A percentile compares a stretch with the other conserved stretches of the same genome.
Evolutionary conservation across 1,284 basidiomycete genomes (phyloP).

Genomic region (Cutaneotrichosporon cavernicola): DNA sequence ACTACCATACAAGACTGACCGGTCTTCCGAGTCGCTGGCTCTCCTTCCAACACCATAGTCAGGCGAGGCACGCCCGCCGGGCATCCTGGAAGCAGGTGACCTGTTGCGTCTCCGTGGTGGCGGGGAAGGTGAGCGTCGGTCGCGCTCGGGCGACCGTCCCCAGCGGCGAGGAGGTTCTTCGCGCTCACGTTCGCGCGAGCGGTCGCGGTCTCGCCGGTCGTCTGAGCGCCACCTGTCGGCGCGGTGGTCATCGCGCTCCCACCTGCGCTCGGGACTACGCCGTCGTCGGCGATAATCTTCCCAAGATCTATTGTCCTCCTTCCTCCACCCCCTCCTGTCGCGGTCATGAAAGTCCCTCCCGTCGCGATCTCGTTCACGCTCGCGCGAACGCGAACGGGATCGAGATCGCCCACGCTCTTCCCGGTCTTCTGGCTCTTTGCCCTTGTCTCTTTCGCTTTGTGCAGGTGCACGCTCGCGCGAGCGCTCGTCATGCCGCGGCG

Average conservation of each 20-base stretch:
- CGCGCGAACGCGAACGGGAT: background rate
- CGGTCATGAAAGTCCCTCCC: constrained; percentile 8
- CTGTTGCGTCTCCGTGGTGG: background rate
- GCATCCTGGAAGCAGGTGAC: background rate
- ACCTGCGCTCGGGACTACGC: constrained; percentile 1
- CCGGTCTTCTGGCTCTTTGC: constrained; percentile 1
- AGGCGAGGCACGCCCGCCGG: constrained; percentile 7
- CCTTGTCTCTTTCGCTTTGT: background rate
- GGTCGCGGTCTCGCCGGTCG: background rate
- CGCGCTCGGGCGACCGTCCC: background rate
- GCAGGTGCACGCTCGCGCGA: constrained; percentile 5
- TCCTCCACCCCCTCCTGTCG: constrained; percentile 8
- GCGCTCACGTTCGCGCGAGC: background rate
- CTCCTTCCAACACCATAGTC: constrained; percentile 5
- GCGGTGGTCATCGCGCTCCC: constrained; percentile 10
- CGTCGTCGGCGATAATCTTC: constrained; percentile 15
- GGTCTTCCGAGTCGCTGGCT: constrained; percentile 16
- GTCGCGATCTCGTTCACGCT: background rate
- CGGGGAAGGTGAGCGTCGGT: constrained; percentile 10
- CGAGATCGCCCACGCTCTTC: background rate
- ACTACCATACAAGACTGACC: background rate
- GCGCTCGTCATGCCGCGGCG: background rate
- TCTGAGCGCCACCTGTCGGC: background rate
- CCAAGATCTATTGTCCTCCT: constrained; percentile 19
- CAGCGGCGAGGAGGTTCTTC: constrained; percentile 6